These are phyloP conservation scores for Carex myosuroides DNA, from an alignment of 176 grass and related monocot genomes.

Conservation along the genomic window DNA sequence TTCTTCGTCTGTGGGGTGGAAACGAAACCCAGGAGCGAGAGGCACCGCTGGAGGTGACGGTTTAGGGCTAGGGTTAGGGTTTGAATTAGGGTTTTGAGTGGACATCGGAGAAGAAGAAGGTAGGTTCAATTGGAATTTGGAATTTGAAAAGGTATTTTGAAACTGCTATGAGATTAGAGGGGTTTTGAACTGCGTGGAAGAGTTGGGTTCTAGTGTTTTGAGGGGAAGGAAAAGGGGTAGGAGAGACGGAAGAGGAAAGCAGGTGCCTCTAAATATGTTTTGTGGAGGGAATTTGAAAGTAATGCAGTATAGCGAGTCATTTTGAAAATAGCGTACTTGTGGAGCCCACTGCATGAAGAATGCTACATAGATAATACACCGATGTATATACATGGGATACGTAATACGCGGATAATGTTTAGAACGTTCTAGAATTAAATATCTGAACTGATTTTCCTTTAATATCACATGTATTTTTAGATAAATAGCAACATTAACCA, in stretches of 20 bases:
- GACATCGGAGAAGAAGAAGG: not conserved
- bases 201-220: not conserved
- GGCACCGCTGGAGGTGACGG: slow-evolving; percentile 26
- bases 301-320: not conserved
- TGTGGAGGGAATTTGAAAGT: not conserved
- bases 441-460: not conserved
- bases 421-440: slow-evolving; percentile 26
- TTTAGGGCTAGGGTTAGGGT: not conserved
- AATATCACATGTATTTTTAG: not conserved
- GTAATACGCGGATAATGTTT: not conserved
- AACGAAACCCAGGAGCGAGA: slow-evolving; percentile 48
- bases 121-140: not conserved
- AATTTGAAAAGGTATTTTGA: slow-evolving; percentile 1
- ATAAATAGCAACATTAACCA: not conserved
- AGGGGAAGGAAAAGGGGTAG: not conserved
- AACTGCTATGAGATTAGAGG: slow-evolving; percentile 13
- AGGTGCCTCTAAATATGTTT: not conserved
- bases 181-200: slow-evolving; percentile 22
- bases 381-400: not conserved
- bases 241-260: slow-evolving; percentile 13
- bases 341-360: not conserved
- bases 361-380: not conserved
- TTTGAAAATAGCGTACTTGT: not conserved
- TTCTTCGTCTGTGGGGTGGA: slow-evolving; percentile 47
- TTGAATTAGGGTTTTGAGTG: not conserved